Evolutionary conservation across 108 stramenopile species (phyloP).

Genomic region (Nitzschia sp.): DNA sequence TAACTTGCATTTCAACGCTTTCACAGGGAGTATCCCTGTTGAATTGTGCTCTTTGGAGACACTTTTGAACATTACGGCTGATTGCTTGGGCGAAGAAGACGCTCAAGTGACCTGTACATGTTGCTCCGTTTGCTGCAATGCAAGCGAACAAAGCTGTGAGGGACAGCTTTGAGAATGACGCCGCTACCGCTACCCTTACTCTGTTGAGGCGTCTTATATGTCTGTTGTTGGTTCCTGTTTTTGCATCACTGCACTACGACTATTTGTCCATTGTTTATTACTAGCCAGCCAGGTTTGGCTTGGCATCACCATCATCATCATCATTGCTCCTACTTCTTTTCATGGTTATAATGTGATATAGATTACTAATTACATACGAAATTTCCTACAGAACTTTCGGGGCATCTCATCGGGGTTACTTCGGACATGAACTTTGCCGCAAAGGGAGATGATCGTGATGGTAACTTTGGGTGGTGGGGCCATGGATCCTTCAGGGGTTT

Average conservation of each 20-base stretch:
- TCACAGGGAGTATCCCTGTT: constrained; percentile 1
- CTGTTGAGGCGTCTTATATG: too few relatives aligned
- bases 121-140: constrained; percentile 15
- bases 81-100: constrained; percentile 6
- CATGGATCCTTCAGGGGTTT: not conserved
- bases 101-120: constrained; percentile 4
- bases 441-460: constrained; percentile 5
- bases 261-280: too few relatives aligned
- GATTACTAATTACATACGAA: too few relatives aligned
- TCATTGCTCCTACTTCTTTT: too few relatives aligned
- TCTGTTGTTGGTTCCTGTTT: too few relatives aligned
- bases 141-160: not conserved
- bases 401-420: constrained; percentile 14
- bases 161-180: not conserved
- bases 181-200: too few relatives aligned
- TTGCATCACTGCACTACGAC: too few relatives aligned
- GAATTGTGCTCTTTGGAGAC: not conserved
- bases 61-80: constrained; percentile 3
- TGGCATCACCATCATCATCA: too few relatives aligned
- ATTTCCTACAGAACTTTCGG: too few relatives aligned
- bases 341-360: too few relatives aligned
- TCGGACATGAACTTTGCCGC: constrained; percentile 9
- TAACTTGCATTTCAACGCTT: constrained; percentile 15
- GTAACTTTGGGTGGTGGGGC: not conserved
- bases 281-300: too few relatives aligned